Percentiles rank a stretch among this genome's conserved stretches.
Evolutionary conservation across 139 green algal genomes (phyloP).

Genomic region (Picochlorum costavermella): DNA sequence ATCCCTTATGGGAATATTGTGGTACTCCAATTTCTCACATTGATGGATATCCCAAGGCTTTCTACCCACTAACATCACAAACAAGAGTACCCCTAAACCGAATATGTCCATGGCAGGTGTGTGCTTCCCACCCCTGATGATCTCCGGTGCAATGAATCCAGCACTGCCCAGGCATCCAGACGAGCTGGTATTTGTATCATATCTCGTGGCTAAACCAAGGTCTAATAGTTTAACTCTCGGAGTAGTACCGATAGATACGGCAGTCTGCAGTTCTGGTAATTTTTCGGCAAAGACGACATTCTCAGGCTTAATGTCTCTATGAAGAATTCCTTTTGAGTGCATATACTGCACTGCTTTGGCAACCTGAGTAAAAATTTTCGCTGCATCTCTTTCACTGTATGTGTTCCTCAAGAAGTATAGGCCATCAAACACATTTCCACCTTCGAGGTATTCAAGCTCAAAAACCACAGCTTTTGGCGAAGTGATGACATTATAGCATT

Average conservation of each 20-base stretch:
- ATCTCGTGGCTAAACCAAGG: slow-evolving; percentile 37
- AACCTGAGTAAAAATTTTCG: slow-evolving; percentile 34
- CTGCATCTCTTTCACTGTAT: slow-evolving; percentile 44
- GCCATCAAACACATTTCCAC: slow-evolving; percentile 34
- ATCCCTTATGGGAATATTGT: slow-evolving; percentile 22
- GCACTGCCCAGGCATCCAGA: slow-evolving; percentile 27
- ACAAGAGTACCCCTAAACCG: slow-evolving; percentile 36
- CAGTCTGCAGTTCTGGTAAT: too few species aligned
- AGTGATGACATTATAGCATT: slow-evolving; percentile 36
- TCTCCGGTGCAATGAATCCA: slow-evolving; percentile 43
- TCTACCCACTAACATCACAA: slow-evolving; percentile 46
- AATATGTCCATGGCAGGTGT: slow-evolving; percentile 44
- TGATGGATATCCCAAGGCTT: slow-evolving; percentile 47
- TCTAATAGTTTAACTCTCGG: slow-evolving; percentile 39
- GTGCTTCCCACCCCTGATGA: slow-evolving; percentile 25
- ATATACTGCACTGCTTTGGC: slow-evolving; percentile 28
- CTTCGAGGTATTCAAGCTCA: slow-evolving; percentile 41
- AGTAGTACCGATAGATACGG: neutral
- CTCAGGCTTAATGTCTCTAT: slow-evolving; percentile 51
- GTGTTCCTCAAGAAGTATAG: slow-evolving; percentile 31
- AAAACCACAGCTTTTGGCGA: slow-evolving; percentile 33
- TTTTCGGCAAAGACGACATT: slow-evolving; percentile 37
- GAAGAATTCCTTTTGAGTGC: slow-evolving; percentile 34
- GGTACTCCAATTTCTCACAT: slow-evolving; percentile 35
- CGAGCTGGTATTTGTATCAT: slow-evolving; percentile 14